phyloP scores from a whole-genome alignment of 2,329 filamentous ascomycete species.

The Pyrenochaeta sp. region DNA sequence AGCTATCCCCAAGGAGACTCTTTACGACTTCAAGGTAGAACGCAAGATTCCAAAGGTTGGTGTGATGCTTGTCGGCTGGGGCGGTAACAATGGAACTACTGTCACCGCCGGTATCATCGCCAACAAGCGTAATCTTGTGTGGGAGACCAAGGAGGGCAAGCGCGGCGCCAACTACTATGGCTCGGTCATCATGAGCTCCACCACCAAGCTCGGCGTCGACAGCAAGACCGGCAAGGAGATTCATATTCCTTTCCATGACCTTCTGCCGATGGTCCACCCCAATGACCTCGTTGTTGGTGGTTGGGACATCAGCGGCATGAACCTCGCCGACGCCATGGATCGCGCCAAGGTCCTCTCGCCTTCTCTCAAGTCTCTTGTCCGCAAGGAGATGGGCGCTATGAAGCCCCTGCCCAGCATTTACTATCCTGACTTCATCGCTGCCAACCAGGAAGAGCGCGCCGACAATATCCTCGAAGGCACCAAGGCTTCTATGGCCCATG shows the following conservation, averaged over 20 bases:
- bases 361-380: conserved; percentile 86
- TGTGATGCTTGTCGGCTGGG: conserved; percentile 97
- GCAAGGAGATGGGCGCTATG: conserved; percentile 92
- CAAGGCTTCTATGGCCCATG: conserved; percentile 86
- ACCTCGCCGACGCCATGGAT: conserved; percentile 92
- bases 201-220: conserved; percentile 93
- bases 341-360: conserved; percentile 94
- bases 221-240: conserved; percentile 84
- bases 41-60: conserved; percentile 92
- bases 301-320: conserved; percentile 95
- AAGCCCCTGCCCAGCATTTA: conserved; percentile 93
- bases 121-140: conserved; percentile 84
- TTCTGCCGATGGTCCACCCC: conserved; percentile 96
- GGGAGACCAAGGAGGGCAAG: conserved; percentile 92
- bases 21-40: conserved; percentile 97
- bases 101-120: conserved; percentile 97
- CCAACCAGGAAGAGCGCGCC: conserved; percentile 96
- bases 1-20: conserved; percentile 84
- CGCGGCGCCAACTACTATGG: conserved; percentile 96
- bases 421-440: conserved; percentile 99
- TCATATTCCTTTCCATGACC: conserved; percentile 93
- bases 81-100: conserved; percentile 97
- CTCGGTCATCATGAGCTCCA: conserved; percentile 96
- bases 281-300: conserved; percentile 95
- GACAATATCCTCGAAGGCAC: conserved; percentile 86